Evolutionary conservation across 2,329 filamentous ascomycete species (phyloP).

Genomic region (Ophiocordyceps polyrhachis-furcata): DNA sequence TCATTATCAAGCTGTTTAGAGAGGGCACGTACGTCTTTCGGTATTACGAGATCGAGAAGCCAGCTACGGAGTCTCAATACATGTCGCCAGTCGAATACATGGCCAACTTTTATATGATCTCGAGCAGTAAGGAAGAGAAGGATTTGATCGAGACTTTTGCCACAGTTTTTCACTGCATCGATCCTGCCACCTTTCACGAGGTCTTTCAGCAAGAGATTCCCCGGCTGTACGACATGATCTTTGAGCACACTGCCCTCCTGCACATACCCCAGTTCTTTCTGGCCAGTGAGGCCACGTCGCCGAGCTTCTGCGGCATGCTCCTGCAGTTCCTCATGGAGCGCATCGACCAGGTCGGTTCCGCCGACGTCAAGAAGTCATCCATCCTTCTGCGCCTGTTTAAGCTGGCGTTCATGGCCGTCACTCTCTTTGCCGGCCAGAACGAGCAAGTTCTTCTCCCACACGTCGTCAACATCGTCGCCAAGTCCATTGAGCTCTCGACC

Average conservation of each 20-base stretch:
- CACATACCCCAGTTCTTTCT: slow-evolving; percentile 97
- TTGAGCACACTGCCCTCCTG: slow-evolving; percentile 82
- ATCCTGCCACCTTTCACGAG: slow-evolving; percentile 95
- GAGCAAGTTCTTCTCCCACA: slow-evolving; percentile 90
- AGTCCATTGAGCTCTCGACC: slow-evolving; percentile 89
- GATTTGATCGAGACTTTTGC: slow-evolving; percentile 94
- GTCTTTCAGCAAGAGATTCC: slow-evolving; percentile 97
- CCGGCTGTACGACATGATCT: slow-evolving; percentile 92
- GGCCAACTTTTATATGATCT: slow-evolving; percentile 87
- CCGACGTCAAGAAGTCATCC: slow-evolving; percentile 79
- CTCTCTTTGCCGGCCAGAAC: slow-evolving; percentile 83
- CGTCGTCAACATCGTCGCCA: slow-evolving; percentile 91
- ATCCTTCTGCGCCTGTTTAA: slow-evolving; percentile 92
- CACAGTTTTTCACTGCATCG: slow-evolving; percentile 95
- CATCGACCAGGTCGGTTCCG: slow-evolving; percentile 84
- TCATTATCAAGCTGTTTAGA: slow-evolving; percentile 92
- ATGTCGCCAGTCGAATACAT: slow-evolving; percentile 79
- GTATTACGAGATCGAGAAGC: slow-evolving; percentile 85
- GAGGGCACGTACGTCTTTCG: slow-evolving; percentile 93
- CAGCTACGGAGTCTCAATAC: slow-evolving; percentile 51
- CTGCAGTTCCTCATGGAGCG: slow-evolving; percentile 93
- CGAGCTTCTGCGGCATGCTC: slow-evolving; percentile 95
- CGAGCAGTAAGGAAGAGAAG: slow-evolving; percentile 90
- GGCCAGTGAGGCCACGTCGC: slow-evolving; percentile 94
- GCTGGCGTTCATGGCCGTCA: slow-evolving; percentile 97